phyloP scores from a whole-genome alignment of 2,329 filamentous ascomycete species.

The Pseudomassariella vexata region DNA sequence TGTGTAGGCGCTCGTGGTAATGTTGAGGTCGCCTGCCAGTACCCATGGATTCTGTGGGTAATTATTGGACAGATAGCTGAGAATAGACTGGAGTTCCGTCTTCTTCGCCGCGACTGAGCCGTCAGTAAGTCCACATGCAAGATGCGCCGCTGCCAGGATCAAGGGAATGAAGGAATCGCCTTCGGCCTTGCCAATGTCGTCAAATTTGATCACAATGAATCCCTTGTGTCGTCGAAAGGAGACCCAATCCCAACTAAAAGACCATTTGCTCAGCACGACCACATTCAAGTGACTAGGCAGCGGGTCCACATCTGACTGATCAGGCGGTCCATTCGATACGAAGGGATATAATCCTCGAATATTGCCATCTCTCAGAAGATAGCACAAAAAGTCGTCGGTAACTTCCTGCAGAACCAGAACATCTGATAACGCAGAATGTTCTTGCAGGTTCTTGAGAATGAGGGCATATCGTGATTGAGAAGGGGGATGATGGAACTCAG shows the following conservation, averaged over 20 bases:
- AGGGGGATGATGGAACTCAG: constrained; percentile 43
- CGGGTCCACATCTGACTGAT: constrained; percentile 44
- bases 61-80: constrained; percentile 34
- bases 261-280: constrained; percentile 50
- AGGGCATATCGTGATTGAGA: constrained; percentile 33
- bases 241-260: constrained; percentile 51
- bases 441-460: constrained; percentile 38
- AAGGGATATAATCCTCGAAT: constrained; percentile 48
- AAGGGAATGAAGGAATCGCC: constrained; percentile 28
- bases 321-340: constrained; percentile 50
- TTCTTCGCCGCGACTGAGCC: constrained; percentile 51
- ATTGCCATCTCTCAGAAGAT: constrained; percentile 39
- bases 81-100: constrained; percentile 45
- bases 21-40: constrained; percentile 60
- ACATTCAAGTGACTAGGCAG: constrained; percentile 56
- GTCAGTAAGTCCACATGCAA: constrained; percentile 56
- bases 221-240: constrained; percentile 54
- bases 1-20: constrained; percentile 52
- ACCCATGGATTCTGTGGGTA: constrained; percentile 45
- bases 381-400: constrained; percentile 56
- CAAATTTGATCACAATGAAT: constrained; percentile 41
- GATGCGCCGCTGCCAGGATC: constrained; percentile 52
- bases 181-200: constrained; percentile 19
- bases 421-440: constrained; percentile 35
- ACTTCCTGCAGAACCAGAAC: constrained; percentile 56